A percentile compares a stretch with the other conserved stretches of the same genome.
phyloP scores from a whole-genome alignment of 106 monocot genomes.

The Acanthochlamys bracteata region DNA sequence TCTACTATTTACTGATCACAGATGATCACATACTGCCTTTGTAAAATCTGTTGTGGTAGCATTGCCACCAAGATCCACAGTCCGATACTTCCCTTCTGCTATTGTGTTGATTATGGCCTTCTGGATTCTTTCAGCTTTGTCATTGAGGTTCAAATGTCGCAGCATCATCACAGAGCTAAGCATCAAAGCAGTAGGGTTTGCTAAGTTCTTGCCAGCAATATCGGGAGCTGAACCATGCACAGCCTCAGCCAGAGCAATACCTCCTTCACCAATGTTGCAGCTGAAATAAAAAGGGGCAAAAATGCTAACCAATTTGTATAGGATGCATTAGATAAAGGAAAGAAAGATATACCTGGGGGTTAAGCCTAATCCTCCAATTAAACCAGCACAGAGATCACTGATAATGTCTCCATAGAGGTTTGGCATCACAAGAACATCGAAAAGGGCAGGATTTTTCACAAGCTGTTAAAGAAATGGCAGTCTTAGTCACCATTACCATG shows the following conservation, averaged over 20 bases:
- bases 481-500: no score
- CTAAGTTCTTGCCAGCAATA: constrained; percentile 51
- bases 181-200: constrained; percentile 79
- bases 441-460: constrained; percentile 80
- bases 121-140: constrained; percentile 75
- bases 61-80: constrained; percentile 64
- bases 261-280: constrained; percentile 93
- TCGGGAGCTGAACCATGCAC: constrained; percentile 88
- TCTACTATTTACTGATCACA: background rate
- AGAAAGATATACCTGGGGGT: constrained; percentile 64
- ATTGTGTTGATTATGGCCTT: constrained; percentile 72
- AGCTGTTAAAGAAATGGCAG: constrained; percentile 39
- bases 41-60: constrained; percentile 53
- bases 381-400: constrained; percentile 94
- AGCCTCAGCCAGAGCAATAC: constrained; percentile 85
- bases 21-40: constrained; percentile 34
- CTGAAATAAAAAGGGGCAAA: constrained; percentile 17
- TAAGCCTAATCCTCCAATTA: constrained; percentile 93
- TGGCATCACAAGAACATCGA: constrained; percentile 97
- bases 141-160: constrained; percentile 60
- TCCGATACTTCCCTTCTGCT: constrained; percentile 62
- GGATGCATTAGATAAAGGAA: background rate
- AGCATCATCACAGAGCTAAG: constrained; percentile 84
- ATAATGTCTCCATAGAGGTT: constrained; percentile 98
- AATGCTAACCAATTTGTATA: background rate